phyloP scores from a whole-genome alignment of 2,329 filamentous ascomycete species.

The Hypoxylon sp. region DNA sequence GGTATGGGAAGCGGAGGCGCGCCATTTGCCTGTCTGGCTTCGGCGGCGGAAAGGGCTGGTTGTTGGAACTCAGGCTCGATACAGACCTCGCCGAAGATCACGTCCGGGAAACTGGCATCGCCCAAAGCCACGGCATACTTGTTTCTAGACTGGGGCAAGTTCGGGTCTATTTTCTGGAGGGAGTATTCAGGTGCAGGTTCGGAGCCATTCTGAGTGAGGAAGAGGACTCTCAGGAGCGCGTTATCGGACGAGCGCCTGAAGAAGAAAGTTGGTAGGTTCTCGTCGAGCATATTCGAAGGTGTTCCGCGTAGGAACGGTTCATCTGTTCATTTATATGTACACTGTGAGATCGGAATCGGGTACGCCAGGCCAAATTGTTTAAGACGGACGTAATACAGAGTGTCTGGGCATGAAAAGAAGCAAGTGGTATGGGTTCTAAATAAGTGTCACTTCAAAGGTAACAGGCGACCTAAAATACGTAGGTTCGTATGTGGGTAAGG shows the following conservation, averaged over 20 bases:
- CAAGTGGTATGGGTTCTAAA: constrained; percentile 19
- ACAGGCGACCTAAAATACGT: constrained; percentile 33
- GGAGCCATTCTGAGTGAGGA: constrained; percentile 78
- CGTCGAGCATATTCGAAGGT: constrained; percentile 79
- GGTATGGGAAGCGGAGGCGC: constrained; percentile 75
- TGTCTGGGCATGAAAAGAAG: constrained; percentile 9
- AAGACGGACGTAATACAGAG: constrained; percentile 2
- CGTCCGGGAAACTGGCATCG: constrained; percentile 82
- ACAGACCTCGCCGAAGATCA: constrained; percentile 89
- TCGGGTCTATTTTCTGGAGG: constrained; percentile 80
- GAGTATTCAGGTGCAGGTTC: constrained; percentile 84
- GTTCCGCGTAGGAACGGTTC: constrained; percentile 5
- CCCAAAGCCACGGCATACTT: constrained; percentile 89
- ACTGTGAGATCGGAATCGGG: constrained; percentile 10
- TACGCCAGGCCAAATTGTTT: constrained; percentile 4
- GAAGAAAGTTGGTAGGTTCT: constrained; percentile 84
- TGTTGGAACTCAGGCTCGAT: constrained; percentile 88
- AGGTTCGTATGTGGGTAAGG: constrained; percentile 10
- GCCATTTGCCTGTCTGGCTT: constrained; percentile 79
- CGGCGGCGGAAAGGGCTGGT: constrained; percentile 82
- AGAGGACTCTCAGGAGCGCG: constrained; percentile 68
- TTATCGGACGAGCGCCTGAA: constrained; percentile 66
- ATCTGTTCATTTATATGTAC: constrained; percentile 23
- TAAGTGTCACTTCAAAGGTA: constrained; percentile 22
- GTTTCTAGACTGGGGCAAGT: constrained; percentile 77